Evolutionary conservation across 768 basidiomycete genomes (phyloP).

Genomic region (Suillus luteus): DNA sequence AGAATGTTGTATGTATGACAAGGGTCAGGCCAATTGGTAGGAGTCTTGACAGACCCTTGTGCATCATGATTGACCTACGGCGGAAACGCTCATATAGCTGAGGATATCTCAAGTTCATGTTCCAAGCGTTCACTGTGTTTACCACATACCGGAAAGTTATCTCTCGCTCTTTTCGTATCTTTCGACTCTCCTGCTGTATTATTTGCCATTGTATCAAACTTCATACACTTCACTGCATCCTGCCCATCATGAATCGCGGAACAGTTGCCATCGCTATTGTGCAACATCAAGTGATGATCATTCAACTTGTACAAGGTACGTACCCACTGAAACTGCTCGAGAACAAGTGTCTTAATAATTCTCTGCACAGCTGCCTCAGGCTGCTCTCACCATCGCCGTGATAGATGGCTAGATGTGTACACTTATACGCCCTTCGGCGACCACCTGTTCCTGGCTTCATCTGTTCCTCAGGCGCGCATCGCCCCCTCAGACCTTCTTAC

Average conservation of each 20-base stretch:
- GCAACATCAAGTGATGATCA: conserved; percentile 65
- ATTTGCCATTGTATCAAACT: conserved; percentile 21
- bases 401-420: conserved; percentile 66
- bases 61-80: neutral
- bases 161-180: conserved; percentile 10
- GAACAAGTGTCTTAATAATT: conserved; percentile 13
- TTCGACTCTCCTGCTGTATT: conserved; percentile 22
- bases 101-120: conserved; percentile 1
- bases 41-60: neutral
- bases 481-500: conserved; percentile 57
- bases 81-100: conserved; percentile 22
- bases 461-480: conserved; percentile 65
- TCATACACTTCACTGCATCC: conserved; percentile 9
- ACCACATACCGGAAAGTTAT: conserved; percentile 2
- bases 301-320: conserved; percentile 54
- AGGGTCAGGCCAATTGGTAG: conserved; percentile 8
- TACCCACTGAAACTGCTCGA: neutral
- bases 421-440: conserved; percentile 66
- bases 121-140: neutral
- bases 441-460: conserved; percentile 62
- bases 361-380: conserved; percentile 36
- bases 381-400: conserved; percentile 53
- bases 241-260: conserved; percentile 50
- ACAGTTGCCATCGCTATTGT: conserved; percentile 70
- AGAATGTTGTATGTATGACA: conserved; percentile 20